phyloP scores from a whole-genome alignment of 2,329 filamentous ascomycete species.

The Polytolypa hystricis region DNA sequence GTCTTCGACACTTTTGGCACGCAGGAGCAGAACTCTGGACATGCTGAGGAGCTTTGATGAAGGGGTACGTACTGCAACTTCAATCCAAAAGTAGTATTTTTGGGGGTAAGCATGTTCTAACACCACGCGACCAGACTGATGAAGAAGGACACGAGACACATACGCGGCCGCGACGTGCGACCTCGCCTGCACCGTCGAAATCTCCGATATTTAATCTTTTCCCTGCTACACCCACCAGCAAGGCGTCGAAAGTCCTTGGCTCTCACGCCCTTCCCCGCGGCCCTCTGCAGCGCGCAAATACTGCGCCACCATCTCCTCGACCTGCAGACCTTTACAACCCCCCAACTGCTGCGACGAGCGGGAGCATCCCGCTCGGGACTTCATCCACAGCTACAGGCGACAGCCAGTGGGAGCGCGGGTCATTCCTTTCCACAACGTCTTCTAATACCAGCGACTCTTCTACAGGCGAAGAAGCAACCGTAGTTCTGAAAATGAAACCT shows the following conservation, averaged over 20 bases:
- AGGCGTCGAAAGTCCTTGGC: conserved; percentile 19
- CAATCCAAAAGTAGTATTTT: too few species aligned
- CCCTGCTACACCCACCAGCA: conserved; percentile 23
- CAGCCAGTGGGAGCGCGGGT: conserved; percentile 4
- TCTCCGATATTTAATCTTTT: conserved; percentile 30
- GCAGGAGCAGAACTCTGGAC: conserved; percentile 28
- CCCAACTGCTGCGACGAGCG: conserved; percentile 1
- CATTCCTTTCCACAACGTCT: conserved; percentile 6
- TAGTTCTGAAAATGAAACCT: conserved; percentile 7
- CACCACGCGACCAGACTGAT: too few species aligned
- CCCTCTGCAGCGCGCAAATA: conserved; percentile 17
- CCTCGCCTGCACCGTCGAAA: conserved; percentile 25
- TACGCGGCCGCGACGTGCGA: conserved; percentile 28
- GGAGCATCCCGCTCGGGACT: neutral
- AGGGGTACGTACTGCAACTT: conserved; percentile 20
- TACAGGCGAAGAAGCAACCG: conserved; percentile 6
- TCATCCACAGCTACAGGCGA: conserved; percentile 2
- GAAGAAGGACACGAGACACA: too few species aligned
- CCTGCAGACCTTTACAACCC: neutral
- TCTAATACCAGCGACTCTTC: conserved; percentile 1
- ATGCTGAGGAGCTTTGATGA: conserved; percentile 45
- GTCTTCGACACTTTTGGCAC: conserved; percentile 21
- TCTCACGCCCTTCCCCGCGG: conserved; percentile 16
- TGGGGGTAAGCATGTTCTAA: too few species aligned
- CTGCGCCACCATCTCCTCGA: conserved; percentile 8